A percentile compares a stretch with the other conserved stretches of the same genome.
phyloP scores from a whole-genome alignment of 441 rosid genomes.

The Pelargonium citronellum region DNA sequence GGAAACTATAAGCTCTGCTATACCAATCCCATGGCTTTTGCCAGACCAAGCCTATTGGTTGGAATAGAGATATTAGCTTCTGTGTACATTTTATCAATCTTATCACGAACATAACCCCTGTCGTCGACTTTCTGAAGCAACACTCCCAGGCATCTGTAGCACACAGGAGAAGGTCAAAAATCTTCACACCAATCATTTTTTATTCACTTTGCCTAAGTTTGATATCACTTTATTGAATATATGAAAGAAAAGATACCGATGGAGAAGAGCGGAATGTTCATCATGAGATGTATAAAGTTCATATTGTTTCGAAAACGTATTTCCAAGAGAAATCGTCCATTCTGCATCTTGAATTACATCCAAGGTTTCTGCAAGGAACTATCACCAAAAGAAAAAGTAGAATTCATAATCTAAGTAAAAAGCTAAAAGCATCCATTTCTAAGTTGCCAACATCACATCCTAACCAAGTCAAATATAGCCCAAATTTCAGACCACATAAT shows the following conservation, averaged over 20 bases:
- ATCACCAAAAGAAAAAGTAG: slow-evolving; percentile 26
- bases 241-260: slow-evolving; percentile 49
- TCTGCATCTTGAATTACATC: slow-evolving; percentile 85
- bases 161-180: background rate
- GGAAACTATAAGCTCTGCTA: slow-evolving; percentile 17
- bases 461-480: background rate
- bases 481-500: slow-evolving; percentile 6
- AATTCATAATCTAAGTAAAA: background rate
- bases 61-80: slow-evolving; percentile 88
- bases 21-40: slow-evolving; percentile 99
- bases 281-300: slow-evolving; percentile 65
- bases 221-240: slow-evolving; percentile 13
- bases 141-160: slow-evolving; percentile 81
- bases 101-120: slow-evolving; percentile 71
- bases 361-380: slow-evolving; percentile 97
- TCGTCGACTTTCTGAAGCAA: slow-evolving; percentile 95
- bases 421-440: background rate
- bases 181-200: background rate
- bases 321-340: slow-evolving; percentile 89
- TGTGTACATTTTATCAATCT: slow-evolving; percentile 89
- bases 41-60: slow-evolving; percentile 91
- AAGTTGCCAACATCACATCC: background rate
- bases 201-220: background rate
- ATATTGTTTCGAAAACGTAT: slow-evolving; percentile 80
- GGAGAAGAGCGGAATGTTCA: slow-evolving; percentile 93